Conservation (phyloP, 495 filamentous ascomycete genomes). For the Antarctomyces pellizariae region DNA sequence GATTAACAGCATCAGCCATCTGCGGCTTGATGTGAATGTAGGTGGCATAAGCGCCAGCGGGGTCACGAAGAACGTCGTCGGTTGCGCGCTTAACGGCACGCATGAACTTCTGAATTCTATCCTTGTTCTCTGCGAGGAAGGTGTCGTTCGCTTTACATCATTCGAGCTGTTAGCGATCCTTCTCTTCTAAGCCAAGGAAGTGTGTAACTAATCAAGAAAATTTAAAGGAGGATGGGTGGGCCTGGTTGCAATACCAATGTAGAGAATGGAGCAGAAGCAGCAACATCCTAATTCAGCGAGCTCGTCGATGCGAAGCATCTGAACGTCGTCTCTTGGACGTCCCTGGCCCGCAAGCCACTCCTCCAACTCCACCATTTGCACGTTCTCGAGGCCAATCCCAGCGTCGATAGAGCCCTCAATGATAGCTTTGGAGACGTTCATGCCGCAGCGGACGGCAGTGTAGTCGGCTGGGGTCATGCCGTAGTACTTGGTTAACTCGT, state of each 20-base stretch:
- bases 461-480: slow-evolving; percentile 45
- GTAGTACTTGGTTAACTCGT: slow-evolving; percentile 49
- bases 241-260: slow-evolving; percentile 27
- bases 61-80: slow-evolving; percentile 37
- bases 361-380: slow-evolving; percentile 51
- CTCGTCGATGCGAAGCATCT: slow-evolving; percentile 54
- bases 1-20: slow-evolving; percentile 39
- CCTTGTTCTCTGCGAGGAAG: slow-evolving; percentile 35
- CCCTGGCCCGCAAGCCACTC: slow-evolving; percentile 38
- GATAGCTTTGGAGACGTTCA: slow-evolving; percentile 40
- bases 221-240: too few species aligned
- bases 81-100: slow-evolving; percentile 40
- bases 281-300: slow-evolving; percentile 49
- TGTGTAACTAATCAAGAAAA: too few species aligned
- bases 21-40: slow-evolving; percentile 44
- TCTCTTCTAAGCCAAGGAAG: background rate
- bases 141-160: slow-evolving; percentile 25
- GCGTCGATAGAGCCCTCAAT: slow-evolving; percentile 42
- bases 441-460: slow-evolving; percentile 41
- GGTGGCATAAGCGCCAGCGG: slow-evolving; percentile 31
- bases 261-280: slow-evolving; percentile 54
- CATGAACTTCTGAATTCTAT: slow-evolving; percentile 33
- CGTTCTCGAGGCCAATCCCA: slow-evolving; percentile 48
- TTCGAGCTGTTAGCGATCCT: background rate
- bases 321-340: slow-evolving; percentile 35